Evolutionary conservation across 139 green algal species (phyloP), one percentile per base, ranked within the genome.

Genomic region (Pedinophyceae sp.): DNA sequence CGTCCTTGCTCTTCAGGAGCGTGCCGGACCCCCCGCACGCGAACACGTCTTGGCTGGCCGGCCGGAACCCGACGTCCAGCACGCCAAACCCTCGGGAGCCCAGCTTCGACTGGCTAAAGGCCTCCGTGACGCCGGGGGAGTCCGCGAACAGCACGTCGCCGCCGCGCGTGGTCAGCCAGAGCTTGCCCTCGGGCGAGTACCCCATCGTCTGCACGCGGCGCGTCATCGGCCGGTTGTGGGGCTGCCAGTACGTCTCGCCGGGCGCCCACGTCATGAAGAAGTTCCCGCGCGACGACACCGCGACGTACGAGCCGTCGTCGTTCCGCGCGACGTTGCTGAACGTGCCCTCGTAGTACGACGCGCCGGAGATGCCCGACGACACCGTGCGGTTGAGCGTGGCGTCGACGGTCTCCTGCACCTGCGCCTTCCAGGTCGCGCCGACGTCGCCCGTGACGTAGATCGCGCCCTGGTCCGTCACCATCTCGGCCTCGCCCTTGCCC

Each of bases 251-350:
- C 4, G 70, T 79, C 62, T 95, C 80, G 5, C 89, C 89, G 4
- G 87, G 80, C 20, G 72, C 54, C 91, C 91, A 99, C 25, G 91
- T 96, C 77, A 99, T 89, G 77, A 84, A 99, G 69, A 99, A 99
- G 84, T 99, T 99, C 50, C 91, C 91, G 30, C 91, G 78, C 2
- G 76, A 89, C 40, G 65, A 86, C 16, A 99, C 85, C 17, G 82
- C 91, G 13, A 99, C 80, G 56, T 99, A 99, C 54, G 85, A 64
- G 38, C 91, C 91, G 0, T 67, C 49, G 16, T 43, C 23, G 54
- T 65, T 81, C 52, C 91, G 79, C 4, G 75, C 56, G 10, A 99
- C 66, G 70, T 88, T 95, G 61, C 73, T 80, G 68, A 99, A 95
- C 60, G 57, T 85, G 60, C 91, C 91, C 61, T 95, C 90, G 69